Conservation (phyloP, 1,139 yeast species). For the Yamadazyma friedrichii region DNA sequence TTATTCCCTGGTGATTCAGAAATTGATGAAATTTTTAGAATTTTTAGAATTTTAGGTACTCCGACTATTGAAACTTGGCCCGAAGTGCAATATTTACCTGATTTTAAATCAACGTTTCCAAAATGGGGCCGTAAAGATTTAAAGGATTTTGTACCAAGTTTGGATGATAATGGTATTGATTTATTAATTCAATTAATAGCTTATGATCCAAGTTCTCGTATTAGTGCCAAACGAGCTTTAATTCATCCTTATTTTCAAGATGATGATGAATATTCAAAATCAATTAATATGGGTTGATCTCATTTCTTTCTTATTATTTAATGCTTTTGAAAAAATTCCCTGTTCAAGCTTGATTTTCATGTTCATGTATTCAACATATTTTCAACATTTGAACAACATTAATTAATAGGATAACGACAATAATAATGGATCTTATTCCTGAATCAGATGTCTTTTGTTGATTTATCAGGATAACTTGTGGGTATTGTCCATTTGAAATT, state of each 20-base stretch:
- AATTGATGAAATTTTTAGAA: slow-evolving; percentile 94
- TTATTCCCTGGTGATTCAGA: slow-evolving; percentile 97
- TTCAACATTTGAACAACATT: too few relatives aligned
- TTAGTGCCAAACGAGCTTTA: slow-evolving; percentile 91
- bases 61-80: slow-evolving; percentile 97
- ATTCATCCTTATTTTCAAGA: slow-evolving; percentile 87
- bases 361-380: neutral
- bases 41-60: slow-evolving; percentile 89
- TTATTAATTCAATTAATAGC: slow-evolving; percentile 75
- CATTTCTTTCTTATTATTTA: neutral
- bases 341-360: neutral
- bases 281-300: slow-evolving; percentile 40
- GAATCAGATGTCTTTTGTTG: too few relatives aligned
- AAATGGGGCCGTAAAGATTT: slow-evolving; percentile 84
- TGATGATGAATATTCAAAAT: slow-evolving; percentile 33
- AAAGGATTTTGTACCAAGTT: slow-evolving; percentile 70
- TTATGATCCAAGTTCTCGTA: slow-evolving; percentile 91
- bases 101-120: slow-evolving; percentile 93
- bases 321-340: neutral
- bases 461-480: too few relatives aligned
- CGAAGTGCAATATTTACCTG: slow-evolving; percentile 90
- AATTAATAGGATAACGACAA: too few relatives aligned
- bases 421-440: too few relatives aligned
- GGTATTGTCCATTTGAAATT: too few relatives aligned
- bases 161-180: slow-evolving; percentile 82